Base-by-base conservation (phyloP, 257 asterid genomes). In the Ilex asprella region DNA sequence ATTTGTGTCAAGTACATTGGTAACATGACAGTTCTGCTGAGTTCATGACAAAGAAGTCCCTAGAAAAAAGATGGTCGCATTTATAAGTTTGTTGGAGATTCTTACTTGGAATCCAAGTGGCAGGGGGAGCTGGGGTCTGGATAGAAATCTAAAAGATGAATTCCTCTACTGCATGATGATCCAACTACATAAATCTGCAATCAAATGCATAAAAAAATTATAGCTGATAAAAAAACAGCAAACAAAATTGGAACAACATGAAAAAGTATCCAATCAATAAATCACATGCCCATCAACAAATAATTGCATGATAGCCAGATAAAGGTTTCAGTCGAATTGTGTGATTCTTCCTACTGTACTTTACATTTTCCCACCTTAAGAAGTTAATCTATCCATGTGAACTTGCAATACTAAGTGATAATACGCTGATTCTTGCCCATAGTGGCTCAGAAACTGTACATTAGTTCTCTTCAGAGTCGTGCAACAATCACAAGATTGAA, bases 101-200 rank as follows among this genome's bases (percentile, higher is more conserved):
- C 79, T 74, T 86, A 89, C 96, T 63, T 77, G 84, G 73, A 79
- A 56, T 86, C 89, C 61, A 89, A 94, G 49, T 86, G 91, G 67
- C 94, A 89, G 30, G 95, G 85, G 65, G 99, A 85, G 69, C 73
- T 81, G 41, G 55, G 55, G 76, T 80, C 89, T 62, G 87, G 96
- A 76, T 84, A 86, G 82, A 92, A 92, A 79, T 92, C 97, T 81
- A 92, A 76, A 69, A 92, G 87, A 79, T 85, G 71, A 72, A 92
- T 80, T 66, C 95, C 97, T 14, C 73, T 72, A 67, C 79, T 70
- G 56, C 91, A 85, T 50, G 82, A 77, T 56, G 98, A 88, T 63
- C 94, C 99, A 70, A 82, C 94, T 27, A 71, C 85, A 64, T 86
- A 92, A 58, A 89, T 74, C 99, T 92, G 91, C 77, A 79, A 30